Evolutionary conservation across 495 filamentous ascomycete genomes (phyloP).

Genomic region (Penicillium verhagenii): DNA sequence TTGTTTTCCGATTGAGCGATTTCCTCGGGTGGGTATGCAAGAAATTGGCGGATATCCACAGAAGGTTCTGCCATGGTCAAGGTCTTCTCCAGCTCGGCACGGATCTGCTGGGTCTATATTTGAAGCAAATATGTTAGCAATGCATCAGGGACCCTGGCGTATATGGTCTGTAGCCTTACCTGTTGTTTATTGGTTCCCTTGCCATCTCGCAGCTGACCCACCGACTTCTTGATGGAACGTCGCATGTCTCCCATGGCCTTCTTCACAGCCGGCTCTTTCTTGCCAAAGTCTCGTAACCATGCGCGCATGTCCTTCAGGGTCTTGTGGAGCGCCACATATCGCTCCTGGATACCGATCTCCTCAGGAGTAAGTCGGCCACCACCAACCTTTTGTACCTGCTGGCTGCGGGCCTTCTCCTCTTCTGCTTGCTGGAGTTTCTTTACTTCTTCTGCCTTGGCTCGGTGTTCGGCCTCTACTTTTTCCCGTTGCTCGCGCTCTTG

Average conservation of each 20-base stretch:
- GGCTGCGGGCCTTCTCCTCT: conserved; percentile 28
- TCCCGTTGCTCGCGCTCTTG: conserved; percentile 52
- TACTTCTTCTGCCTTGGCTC: conserved; percentile 36
- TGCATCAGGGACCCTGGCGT: neutral
- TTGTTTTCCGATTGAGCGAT: conserved; percentile 54
- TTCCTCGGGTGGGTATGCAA: conserved; percentile 56
- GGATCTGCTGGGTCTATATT: conserved; percentile 50
- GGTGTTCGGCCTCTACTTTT: conserved; percentile 39
- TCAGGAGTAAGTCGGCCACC: conserved; percentile 25
- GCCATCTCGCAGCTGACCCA: conserved; percentile 70
- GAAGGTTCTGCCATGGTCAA: conserved; percentile 48
- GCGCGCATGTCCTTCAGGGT: conserved; percentile 70
- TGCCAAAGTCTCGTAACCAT: conserved; percentile 45
- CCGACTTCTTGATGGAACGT: conserved; percentile 63
- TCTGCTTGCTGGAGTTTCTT: conserved; percentile 37
- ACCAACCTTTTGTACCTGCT: conserved; percentile 31
- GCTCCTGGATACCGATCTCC: conserved; percentile 48
- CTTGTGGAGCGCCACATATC: conserved; percentile 68
- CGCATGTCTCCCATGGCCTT: conserved; percentile 70
- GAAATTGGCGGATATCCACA: conserved; percentile 66
- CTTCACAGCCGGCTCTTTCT: conserved; percentile 58
- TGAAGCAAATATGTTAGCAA: conserved; percentile 9
- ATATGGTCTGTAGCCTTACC: conserved; percentile 20
- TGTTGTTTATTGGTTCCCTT: conserved; percentile 60
- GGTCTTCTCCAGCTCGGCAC: conserved; percentile 45